phyloP scores from a whole-genome alignment of 2,329 filamentous ascomycete genomes.

The Paecilomyces sp. region DNA sequence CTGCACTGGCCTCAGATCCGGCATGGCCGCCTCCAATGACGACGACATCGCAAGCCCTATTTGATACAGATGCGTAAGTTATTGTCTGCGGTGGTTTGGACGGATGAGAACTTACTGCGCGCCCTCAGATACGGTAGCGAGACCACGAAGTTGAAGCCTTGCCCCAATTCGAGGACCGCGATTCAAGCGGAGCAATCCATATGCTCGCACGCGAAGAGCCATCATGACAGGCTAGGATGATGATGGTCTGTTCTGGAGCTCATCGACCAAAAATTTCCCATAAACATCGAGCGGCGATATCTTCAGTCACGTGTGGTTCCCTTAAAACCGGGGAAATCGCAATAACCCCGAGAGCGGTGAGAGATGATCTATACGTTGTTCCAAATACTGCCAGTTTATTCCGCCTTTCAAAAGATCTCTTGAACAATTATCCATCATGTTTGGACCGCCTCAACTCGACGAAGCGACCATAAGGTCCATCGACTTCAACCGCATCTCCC shows the following conservation, averaged over 20 bases:
- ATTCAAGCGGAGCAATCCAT: constrained; percentile 20
- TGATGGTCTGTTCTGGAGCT: background rate
- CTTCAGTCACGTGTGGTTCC: background rate
- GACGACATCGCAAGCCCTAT: constrained; percentile 76
- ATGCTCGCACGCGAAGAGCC: constrained; percentile 27
- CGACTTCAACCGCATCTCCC: too few relatives aligned
- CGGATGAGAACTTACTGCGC: constrained; percentile 22
- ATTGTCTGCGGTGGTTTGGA: background rate
- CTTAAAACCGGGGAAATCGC: background rate
- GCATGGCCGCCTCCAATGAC: constrained; percentile 96
- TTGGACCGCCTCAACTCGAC: too few relatives aligned
- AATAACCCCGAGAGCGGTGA: background rate
- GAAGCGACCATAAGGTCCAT: too few relatives aligned
- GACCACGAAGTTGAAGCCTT: constrained; percentile 17
- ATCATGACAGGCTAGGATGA: constrained; percentile 13
- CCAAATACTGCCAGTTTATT: too few relatives aligned
- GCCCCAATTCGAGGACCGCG: constrained; percentile 14
- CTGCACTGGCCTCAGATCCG: constrained; percentile 86
- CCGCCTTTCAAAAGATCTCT: too few relatives aligned
- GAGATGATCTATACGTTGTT: too few relatives aligned
- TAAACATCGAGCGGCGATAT: background rate
- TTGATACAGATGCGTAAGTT: background rate
- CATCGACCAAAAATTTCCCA: background rate
- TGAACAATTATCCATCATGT: too few relatives aligned
- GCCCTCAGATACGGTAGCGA: constrained; percentile 33